Percentiles rank a stretch among this genome's conserved stretches.
Conservation (phyloP, 2,329 filamentous ascomycete genomes). For the Fusarium pininemorale region DNA sequence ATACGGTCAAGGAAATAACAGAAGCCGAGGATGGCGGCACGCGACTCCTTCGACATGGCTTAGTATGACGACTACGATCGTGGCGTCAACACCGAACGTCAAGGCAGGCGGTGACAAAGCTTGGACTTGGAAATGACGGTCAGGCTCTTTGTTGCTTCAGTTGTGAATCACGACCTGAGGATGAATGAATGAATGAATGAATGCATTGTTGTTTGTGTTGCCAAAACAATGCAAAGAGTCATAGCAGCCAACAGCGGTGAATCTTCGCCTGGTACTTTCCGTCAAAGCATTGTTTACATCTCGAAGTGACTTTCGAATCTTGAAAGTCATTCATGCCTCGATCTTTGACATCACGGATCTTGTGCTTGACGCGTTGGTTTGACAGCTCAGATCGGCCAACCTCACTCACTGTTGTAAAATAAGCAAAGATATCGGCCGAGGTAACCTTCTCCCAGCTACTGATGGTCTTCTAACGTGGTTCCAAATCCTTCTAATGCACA, state of each 20-base stretch:
- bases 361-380: not conserved
- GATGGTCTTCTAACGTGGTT: conserved; percentile 23
- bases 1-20: conserved; percentile 24
- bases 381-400: not conserved
- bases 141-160: not conserved
- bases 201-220: not conserved
- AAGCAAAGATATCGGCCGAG: not conserved
- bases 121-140: not conserved
- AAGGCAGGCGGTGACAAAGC: conserved; percentile 5
- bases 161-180: not conserved
- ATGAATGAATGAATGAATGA: not conserved
- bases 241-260: not conserved
- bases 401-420: not conserved
- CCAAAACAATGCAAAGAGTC: conserved; percentile 1
- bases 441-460: not conserved
- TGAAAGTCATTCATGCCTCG: not conserved
- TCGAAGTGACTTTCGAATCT: not conserved
- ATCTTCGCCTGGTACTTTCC: not conserved
- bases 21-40: conserved; percentile 17
- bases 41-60: not conserved
- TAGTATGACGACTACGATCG: conserved; percentile 1
- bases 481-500: conserved; percentile 26
- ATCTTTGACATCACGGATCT: not conserved
- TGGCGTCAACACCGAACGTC: conserved; percentile 8
- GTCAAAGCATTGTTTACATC: not conserved